Base-by-base conservation (phyloP, 176 grass and related monocot species). In the Sorghum bicolor region DNA sequence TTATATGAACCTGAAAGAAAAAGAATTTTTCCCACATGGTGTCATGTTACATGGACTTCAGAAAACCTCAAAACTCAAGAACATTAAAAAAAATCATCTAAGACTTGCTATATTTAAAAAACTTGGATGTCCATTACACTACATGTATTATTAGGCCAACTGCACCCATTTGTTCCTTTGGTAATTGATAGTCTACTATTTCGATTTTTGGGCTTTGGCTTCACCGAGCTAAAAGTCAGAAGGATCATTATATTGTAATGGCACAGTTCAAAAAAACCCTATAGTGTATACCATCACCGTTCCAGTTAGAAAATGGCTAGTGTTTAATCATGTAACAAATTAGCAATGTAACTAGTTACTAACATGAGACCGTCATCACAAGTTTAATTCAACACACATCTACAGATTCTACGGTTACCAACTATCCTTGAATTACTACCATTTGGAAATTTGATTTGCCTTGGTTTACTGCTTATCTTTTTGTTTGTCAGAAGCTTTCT, bases 291-390 rank as follows among this genome's bases (percentile, higher is more conserved):
- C 29, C 37, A 78, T 74, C 28, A 38, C 24, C 26, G 26, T 69
- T 62, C 52, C 25, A 1, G 24, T 63, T 41, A 55, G 2, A 8
- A 39, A 32, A 79, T 25, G 3, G 8, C 61, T 77, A 76, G 30
- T 36, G 71, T 76, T 57, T 76, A 25, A 76, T 50, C 74, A 76
- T 48, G 13, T 52, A 72, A 30, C 24, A n/a, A n/a, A n/a, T n/a
- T n/a, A n/a, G n/a, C n/a, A 45, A 28, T 72, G 40, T 30, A 30
- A 48, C 41, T 31, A 74, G 8, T 20, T 74, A 31, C 26, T 48
- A 48, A 26, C 40, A 45, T 1, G 0, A 28, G 24, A 28, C 69
- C 45, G 1, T 29, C 24, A 72, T 31, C 14, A 11, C 15, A 31
- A 16, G 25, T 15, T 74, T 74, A 29, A 17, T 30, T 73, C 25